phyloP scores from a whole-genome alignment of 805 yeast species.

The Yarrowia sp. region DNA sequence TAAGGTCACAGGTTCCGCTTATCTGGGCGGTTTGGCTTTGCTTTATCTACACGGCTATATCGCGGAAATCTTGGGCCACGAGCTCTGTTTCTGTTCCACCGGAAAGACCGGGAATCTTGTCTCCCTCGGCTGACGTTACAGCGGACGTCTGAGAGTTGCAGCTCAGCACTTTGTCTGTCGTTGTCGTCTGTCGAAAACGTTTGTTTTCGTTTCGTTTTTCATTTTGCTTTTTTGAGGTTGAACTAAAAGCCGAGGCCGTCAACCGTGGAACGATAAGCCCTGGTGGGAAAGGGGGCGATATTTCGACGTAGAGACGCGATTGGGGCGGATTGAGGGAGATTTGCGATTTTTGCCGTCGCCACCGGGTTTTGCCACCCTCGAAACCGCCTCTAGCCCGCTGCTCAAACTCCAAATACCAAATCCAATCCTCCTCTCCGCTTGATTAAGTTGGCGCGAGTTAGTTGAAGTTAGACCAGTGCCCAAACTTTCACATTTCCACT shows the following conservation, averaged over 20 bases:
- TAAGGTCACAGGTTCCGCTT: background rate
- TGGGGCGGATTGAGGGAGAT: too few species aligned
- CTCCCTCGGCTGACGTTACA: constrained; percentile 13
- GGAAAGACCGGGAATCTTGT: constrained; percentile 16
- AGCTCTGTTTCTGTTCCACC: background rate
- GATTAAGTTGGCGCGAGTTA: constrained; percentile 14
- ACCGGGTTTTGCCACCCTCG: too few species aligned
- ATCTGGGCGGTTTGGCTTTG: background rate
- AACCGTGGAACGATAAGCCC: background rate
- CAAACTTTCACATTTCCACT: constrained; percentile 23
- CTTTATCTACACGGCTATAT: constrained; percentile 1
- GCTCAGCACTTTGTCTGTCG: background rate
- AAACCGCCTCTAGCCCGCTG: too few species aligned
- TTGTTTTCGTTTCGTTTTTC: background rate
- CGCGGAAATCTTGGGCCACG: constrained; percentile 4
- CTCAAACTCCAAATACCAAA: too few species aligned
- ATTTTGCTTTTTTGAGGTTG: constrained; percentile 6
- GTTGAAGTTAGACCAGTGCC: background rate
- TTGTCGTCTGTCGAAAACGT: background rate
- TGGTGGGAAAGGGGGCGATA: too few species aligned
- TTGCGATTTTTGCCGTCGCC: too few species aligned
- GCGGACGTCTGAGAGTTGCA: background rate
- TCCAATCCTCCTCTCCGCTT: too few species aligned
- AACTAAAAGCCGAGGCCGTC: background rate
- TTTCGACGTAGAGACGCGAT: too few species aligned